These are phyloP conservation scores for Catharanthus roseus DNA, from an alignment of 257 asterid genomes.

Conservation along the genomic window DNA sequence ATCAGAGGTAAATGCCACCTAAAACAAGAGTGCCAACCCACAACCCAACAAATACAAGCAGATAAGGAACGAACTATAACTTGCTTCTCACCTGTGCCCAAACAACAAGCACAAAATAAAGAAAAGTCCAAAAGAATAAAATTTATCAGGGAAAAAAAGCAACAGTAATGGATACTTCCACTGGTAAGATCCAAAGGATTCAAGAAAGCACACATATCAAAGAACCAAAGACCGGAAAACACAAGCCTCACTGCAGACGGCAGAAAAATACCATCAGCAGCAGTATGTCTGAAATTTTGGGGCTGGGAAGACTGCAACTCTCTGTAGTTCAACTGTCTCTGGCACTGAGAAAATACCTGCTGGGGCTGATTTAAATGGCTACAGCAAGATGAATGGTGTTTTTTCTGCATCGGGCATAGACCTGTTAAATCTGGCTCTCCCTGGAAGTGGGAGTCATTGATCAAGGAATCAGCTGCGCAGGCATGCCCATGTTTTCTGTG, in stretches of 20 bases:
- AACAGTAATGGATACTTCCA: neutral
- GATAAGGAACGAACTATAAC: neutral
- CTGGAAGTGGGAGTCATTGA: slow-evolving; percentile 13
- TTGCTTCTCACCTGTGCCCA: neutral
- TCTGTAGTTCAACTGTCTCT: neutral
- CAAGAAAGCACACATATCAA: neutral
- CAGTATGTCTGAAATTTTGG: neutral
- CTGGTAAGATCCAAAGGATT: neutral
- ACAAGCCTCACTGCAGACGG: neutral
- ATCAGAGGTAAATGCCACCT: neutral
- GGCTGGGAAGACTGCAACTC: slow-evolving; percentile 16
- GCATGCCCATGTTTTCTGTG: slow-evolving; percentile 4
- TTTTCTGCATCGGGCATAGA: neutral
- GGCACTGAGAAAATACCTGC: slow-evolving; percentile 3
- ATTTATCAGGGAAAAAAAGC: neutral
- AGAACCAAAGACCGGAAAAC: neutral
- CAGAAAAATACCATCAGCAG: slow-evolving; percentile 13
- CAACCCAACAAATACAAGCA: neutral
- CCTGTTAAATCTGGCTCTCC: neutral
- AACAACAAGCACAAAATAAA: too few relatives aligned
- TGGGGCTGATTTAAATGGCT: slow-evolving; percentile 5
- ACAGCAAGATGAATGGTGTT: slow-evolving; percentile 4
- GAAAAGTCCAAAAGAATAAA: neutral
- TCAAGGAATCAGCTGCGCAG: slow-evolving; percentile 9
- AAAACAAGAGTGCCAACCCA: neutral